phyloP scores from a whole-genome alignment of 2,329 filamentous ascomycete species.

The Colletotrichum magnum region DNA sequence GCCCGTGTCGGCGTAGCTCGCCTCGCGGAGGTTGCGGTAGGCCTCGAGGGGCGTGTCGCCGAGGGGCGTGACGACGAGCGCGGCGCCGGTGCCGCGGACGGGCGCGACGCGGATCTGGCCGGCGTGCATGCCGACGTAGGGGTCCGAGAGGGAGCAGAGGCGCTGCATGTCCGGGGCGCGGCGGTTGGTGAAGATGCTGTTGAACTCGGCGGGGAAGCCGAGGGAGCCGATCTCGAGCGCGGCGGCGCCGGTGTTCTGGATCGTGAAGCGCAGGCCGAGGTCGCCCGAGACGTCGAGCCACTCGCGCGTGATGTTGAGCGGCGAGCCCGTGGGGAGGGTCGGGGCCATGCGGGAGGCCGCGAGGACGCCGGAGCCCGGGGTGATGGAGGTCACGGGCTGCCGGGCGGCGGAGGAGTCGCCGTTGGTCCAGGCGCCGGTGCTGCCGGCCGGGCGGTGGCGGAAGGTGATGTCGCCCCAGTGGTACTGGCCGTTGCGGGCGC shows the following conservation, averaged over 20 bases:
- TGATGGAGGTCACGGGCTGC: slow-evolving; percentile 51
- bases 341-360: slow-evolving; percentile 57
- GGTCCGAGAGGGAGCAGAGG: slow-evolving; percentile 69
- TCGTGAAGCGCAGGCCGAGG: slow-evolving; percentile 65
- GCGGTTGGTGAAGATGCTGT: slow-evolving; percentile 72
- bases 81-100: slow-evolving; percentile 64
- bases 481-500: slow-evolving; percentile 67
- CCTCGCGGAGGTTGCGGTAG: slow-evolving; percentile 67
- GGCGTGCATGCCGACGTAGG: slow-evolving; percentile 71
- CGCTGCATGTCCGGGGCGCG: slow-evolving; percentile 62
- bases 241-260: slow-evolving; percentile 58
- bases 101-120: slow-evolving; percentile 69
- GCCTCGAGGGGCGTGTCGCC: slow-evolving; percentile 62
- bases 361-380: slow-evolving; percentile 47
- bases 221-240: slow-evolving; percentile 68
- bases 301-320: slow-evolving; percentile 63
- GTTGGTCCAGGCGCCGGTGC: slow-evolving; percentile 56
- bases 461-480: slow-evolving; percentile 72
- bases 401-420: slow-evolving; percentile 61
- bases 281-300: slow-evolving; percentile 66
- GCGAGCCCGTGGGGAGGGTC: slow-evolving; percentile 54
- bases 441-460: slow-evolving; percentile 62
- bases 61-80: slow-evolving; percentile 68
- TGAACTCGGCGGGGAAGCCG: slow-evolving; percentile 72
- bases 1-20: slow-evolving; percentile 52